phyloP scores from a whole-genome alignment of 1,284 basidiomycete species.

The Leccinum solheimii region DNA sequence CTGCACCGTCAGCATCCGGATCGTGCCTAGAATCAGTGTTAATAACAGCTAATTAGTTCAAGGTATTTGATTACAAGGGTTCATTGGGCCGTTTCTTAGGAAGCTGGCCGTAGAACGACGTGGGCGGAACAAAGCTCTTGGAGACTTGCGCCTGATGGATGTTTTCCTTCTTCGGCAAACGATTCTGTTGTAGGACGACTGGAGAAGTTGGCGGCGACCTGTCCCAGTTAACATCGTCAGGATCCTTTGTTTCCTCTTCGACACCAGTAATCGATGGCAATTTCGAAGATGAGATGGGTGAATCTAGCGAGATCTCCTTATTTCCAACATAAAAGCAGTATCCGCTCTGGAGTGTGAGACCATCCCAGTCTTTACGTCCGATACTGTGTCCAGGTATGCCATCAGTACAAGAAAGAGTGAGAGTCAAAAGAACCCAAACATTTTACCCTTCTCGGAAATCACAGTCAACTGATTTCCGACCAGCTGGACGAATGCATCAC shows the following conservation, averaged over 20 bases:
- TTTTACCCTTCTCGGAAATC: constrained; percentile 67
- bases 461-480: constrained; percentile 54
- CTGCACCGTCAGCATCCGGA: constrained; percentile 70
- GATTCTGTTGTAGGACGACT: constrained; percentile 5
- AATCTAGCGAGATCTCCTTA: constrained; percentile 65
- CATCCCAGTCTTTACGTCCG: constrained; percentile 63
- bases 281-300: constrained; percentile 46
- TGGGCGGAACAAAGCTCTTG: constrained; percentile 53
- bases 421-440: constrained; percentile 41
- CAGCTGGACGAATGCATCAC: constrained; percentile 64
- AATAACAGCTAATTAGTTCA: constrained; percentile 5
- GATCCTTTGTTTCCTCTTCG: constrained; percentile 29
- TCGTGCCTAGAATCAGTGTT: constrained; percentile 54
- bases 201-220: constrained; percentile 2
- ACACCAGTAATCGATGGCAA: constrained; percentile 49
- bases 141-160: constrained; percentile 9
- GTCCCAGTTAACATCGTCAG: constrained; percentile 13
- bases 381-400: constrained; percentile 44
- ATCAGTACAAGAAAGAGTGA: constrained; percentile 13
- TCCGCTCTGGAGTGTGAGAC: constrained; percentile 50
- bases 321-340: constrained; percentile 52
- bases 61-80: constrained; percentile 50
- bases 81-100: constrained; percentile 47
- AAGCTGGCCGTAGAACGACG: constrained; percentile 57
- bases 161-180: constrained; percentile 30